Conservation (phyloP, 495 filamentous ascomycete species). For the Aspergillus sclerotiicarbonarius region DNA sequence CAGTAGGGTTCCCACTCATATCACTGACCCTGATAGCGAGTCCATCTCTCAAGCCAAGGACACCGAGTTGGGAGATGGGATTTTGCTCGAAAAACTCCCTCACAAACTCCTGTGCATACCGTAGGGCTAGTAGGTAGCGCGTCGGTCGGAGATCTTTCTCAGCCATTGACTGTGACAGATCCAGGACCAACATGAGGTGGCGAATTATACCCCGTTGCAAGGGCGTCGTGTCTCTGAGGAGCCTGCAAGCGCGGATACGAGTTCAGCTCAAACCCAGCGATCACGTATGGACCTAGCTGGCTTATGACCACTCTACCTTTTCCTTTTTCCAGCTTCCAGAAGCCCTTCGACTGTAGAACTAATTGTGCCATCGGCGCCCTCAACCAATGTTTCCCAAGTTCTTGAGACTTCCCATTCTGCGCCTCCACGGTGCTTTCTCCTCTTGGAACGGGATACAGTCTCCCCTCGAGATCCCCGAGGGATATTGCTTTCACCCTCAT, state of each 20-base stretch:
- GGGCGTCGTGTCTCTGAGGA: slow-evolving; percentile 89
- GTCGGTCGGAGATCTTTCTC: slow-evolving; percentile 93
- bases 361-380: slow-evolving; percentile 74
- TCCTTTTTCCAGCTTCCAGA: slow-evolving; percentile 69
- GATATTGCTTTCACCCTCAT: slow-evolving; percentile 71
- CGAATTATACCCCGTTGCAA: slow-evolving; percentile 95
- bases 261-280: slow-evolving; percentile 9
- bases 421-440: slow-evolving; percentile 56
- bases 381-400: slow-evolving; percentile 65
- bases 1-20: slow-evolving; percentile 84
- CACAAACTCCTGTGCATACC: slow-evolving; percentile 84
- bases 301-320: slow-evolving; percentile 53
- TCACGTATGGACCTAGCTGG: background rate
- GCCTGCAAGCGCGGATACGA: slow-evolving; percentile 39
- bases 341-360: slow-evolving; percentile 65
- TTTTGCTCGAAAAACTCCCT: slow-evolving; percentile 98
- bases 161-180: slow-evolving; percentile 87
- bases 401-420: slow-evolving; percentile 55
- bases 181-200: slow-evolving; percentile 87
- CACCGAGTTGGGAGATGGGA: slow-evolving; percentile 92
- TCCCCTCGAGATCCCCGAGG: slow-evolving; percentile 42
- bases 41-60: slow-evolving; percentile 89
- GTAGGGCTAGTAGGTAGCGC: slow-evolving; percentile 75
- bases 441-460: slow-evolving; percentile 37
- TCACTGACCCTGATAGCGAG: slow-evolving; percentile 81